Evolutionary conservation across 192 early-diverging fungal species (phyloP).

Genomic region (Chytriomyces sp.): DNA sequence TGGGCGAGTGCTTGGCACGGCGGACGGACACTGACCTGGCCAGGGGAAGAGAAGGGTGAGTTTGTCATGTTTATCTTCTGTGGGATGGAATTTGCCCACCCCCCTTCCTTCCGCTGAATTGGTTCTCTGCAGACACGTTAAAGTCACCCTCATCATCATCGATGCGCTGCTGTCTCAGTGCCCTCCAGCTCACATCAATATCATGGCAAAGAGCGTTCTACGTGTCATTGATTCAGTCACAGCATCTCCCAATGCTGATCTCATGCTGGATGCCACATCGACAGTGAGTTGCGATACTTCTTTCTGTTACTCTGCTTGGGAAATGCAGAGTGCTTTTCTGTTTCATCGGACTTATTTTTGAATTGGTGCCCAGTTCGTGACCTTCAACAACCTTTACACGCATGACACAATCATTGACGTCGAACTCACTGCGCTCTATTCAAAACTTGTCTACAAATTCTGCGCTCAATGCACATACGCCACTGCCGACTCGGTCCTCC

Average conservation of each 20-base stretch:
- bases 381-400: conserved; percentile 63
- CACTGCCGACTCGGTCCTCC: conserved; percentile 19
- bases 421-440: conserved; percentile 48
- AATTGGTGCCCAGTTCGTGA: conserved; percentile 56
- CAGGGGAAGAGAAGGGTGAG: conserved; percentile 65
- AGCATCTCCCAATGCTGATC: conserved; percentile 60
- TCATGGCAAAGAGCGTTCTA: conserved; percentile 83
- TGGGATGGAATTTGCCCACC: background rate
- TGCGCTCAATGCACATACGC: conserved; percentile 29
- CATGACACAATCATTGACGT: conserved; percentile 78
- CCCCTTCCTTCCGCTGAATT: background rate
- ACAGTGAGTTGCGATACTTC: conserved; percentile 51
- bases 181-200: conserved; percentile 71
- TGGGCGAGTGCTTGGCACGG: conserved; percentile 81
- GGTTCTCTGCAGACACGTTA: conserved; percentile 55
- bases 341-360: too few species aligned
- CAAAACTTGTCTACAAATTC: conserved; percentile 43
- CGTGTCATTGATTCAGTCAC: conserved; percentile 68
- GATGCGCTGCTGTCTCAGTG: conserved; percentile 74
- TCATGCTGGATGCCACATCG: conserved; percentile 62
- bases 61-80: conserved; percentile 26
- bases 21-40: conserved; percentile 69
- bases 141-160: conserved; percentile 75
- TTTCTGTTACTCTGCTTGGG: too few species aligned
- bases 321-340: too few species aligned